Conservation (phyloP, 1,284 basidiomycete species). For the Bondarzewia mesenterica region DNA sequence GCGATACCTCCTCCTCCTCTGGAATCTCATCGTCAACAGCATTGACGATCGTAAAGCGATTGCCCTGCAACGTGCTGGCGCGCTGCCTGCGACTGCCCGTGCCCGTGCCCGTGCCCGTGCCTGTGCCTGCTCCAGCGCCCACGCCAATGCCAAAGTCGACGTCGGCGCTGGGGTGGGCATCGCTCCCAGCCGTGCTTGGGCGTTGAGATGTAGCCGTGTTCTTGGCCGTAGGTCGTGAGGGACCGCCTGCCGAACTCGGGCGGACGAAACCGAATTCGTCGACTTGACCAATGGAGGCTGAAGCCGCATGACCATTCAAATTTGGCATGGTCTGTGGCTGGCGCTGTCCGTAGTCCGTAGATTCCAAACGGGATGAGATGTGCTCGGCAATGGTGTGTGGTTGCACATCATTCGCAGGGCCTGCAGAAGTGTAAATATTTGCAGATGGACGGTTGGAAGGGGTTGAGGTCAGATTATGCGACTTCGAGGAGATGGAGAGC, state of each 20-base stretch:
- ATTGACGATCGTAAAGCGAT: slow-evolving; percentile 29
- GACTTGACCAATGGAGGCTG: background rate
- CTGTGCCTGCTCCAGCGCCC: slow-evolving; percentile 1
- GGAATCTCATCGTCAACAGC: slow-evolving; percentile 24
- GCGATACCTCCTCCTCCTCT: slow-evolving; percentile 7
- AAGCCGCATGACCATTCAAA: background rate
- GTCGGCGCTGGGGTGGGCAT: slow-evolving; percentile 4
- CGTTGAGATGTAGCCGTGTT: background rate
- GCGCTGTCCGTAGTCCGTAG: background rate
- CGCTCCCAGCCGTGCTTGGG: slow-evolving; percentile 1
- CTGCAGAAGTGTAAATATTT: background rate
- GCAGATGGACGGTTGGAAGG: background rate
- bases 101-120: background rate
- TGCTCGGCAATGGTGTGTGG: background rate
- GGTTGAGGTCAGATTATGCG: too few species aligned
- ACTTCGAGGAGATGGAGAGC: background rate
- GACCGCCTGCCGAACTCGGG: slow-evolving; percentile 7
- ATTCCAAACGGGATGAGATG: background rate
- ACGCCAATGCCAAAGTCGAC: slow-evolving; percentile 3
- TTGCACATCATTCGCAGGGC: background rate
- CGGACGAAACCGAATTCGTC: slow-evolving; percentile 6
- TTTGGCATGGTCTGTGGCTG: slow-evolving; percentile 2
- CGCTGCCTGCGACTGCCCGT: slow-evolving; percentile 5
- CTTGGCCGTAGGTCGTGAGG: slow-evolving; percentile 9
- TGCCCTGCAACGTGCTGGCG: slow-evolving; percentile 16